Evolutionary conservation across 2,329 filamentous ascomycete genomes (phyloP).

Genomic region (Neonectria ditissima): DNA sequence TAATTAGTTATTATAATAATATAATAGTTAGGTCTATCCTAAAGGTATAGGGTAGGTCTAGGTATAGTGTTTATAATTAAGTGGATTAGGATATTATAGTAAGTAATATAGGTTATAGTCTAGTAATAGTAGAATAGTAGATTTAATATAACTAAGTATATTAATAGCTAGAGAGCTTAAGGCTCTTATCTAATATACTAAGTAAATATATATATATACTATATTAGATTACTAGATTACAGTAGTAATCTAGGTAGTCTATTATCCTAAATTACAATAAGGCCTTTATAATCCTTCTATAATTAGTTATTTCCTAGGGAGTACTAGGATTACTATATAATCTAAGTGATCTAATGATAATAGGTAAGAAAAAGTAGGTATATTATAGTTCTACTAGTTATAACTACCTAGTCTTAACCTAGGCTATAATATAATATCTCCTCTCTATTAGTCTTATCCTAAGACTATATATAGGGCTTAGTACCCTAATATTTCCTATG

Average conservation of each 20-base stretch:
- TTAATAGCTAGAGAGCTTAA: not conserved
- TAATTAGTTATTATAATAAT: conserved; percentile 22
- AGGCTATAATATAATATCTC: not conserved
- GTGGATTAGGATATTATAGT: not conserved
- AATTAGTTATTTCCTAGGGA: too few species aligned
- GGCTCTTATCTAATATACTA: not conserved
- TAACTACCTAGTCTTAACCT: not conserved
- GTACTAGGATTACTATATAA: not conserved
- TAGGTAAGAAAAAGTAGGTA: not conserved
- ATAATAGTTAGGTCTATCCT: not conserved
- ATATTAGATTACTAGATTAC: not conserved
- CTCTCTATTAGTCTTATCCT: not conserved
- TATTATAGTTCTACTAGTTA: not conserved
- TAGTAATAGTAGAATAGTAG: not conserved
- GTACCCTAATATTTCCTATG: not conserved
- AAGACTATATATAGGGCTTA: not conserved
- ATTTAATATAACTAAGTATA: not conserved
- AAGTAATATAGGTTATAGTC: not conserved
- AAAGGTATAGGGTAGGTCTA: not conserved
- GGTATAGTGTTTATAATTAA: not conserved
- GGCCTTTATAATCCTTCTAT: not conserved
- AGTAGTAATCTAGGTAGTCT: not conserved
- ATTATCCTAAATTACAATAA: not conserved
- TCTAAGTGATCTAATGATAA: not conserved
- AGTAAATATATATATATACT: not conserved